These are phyloP conservation scores for Sutorius australiensis DNA, from an alignment of 768 basidiomycete genomes.

Conservation along the genomic window DNA sequence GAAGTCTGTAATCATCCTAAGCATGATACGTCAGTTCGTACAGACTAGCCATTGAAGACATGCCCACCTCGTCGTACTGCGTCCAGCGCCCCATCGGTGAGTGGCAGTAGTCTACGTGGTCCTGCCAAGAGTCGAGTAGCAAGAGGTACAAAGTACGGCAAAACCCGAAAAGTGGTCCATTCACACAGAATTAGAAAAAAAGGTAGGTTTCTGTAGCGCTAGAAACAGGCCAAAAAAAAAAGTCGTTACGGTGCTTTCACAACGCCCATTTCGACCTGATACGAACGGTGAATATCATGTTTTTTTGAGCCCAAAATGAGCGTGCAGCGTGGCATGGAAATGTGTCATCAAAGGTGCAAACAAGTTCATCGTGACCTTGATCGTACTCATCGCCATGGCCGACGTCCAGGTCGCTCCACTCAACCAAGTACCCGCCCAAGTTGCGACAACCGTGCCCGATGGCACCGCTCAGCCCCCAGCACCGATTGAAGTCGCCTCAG, in stretches of 20 bases:
- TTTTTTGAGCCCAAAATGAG: neutral
- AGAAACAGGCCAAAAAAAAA: neutral
- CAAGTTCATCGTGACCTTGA: slow-evolving; percentile 6
- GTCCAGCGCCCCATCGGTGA: slow-evolving; percentile 36
- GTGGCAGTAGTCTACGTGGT: slow-evolving; percentile 7
- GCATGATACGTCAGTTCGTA: neutral
- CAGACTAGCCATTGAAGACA: neutral
- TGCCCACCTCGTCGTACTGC: slow-evolving; percentile 33
- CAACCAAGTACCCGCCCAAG: slow-evolving; percentile 27
- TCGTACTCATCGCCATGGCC: slow-evolving; percentile 29
- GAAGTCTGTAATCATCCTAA: slow-evolving; percentile 52
- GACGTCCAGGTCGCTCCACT: slow-evolving; percentile 34
- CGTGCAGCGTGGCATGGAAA: slow-evolving; percentile 6
- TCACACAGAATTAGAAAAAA: neutral
- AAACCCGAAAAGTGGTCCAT: slow-evolving; percentile 12
- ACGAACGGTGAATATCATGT: neutral
- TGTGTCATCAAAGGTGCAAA: slow-evolving; percentile 15
- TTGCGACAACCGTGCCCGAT: slow-evolving; percentile 15
- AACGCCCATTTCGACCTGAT: neutral
- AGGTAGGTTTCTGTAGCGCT: neutral
- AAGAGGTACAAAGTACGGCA: slow-evolving; percentile 13
- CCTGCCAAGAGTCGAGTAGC: slow-evolving; percentile 19
- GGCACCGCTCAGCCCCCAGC: slow-evolving; percentile 13
- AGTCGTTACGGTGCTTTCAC: neutral
- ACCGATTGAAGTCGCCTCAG: slow-evolving; percentile 54